Conservation (phyloP, 805 yeast genomes). For the Candida chilensis region DNA sequence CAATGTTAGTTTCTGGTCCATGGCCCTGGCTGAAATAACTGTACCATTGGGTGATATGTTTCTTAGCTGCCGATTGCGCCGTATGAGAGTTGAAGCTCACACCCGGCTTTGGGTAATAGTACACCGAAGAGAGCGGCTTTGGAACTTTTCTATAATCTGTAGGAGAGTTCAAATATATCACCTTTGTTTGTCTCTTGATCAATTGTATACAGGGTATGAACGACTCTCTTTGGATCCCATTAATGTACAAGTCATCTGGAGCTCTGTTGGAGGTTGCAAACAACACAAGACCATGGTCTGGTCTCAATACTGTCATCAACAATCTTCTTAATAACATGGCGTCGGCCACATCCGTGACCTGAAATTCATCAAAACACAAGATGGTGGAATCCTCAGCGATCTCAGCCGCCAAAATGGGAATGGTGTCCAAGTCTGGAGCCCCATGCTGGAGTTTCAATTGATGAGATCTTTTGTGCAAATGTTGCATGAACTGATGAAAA, state of each 20-base stretch:
- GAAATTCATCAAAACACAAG: slow-evolving; percentile 93
- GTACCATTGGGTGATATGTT: slow-evolving; percentile 75
- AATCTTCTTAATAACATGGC: slow-evolving; percentile 90
- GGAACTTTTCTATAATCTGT: slow-evolving; percentile 90
- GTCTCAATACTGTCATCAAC: slow-evolving; percentile 53
- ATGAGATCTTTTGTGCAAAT: slow-evolving; percentile 80
- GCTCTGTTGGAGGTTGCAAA: slow-evolving; percentile 95
- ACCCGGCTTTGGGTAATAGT: slow-evolving; percentile 64
- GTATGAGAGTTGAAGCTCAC: slow-evolving; percentile 41
- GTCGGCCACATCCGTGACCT: slow-evolving; percentile 97
- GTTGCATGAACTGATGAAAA: slow-evolving; percentile 96
- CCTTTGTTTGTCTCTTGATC: slow-evolving; percentile 65
- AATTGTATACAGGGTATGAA: slow-evolving; percentile 88
- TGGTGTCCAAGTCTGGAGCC: slow-evolving; percentile 62
- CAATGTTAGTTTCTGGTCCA: slow-evolving; percentile 9
- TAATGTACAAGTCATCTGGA: slow-evolving; percentile 87
- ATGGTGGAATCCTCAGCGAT: slow-evolving; percentile 70
- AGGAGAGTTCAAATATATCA: slow-evolving; percentile 77
- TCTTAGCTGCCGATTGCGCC: slow-evolving; percentile 39
- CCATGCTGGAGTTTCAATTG: slow-evolving; percentile 52
- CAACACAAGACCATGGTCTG: slow-evolving; percentile 73
- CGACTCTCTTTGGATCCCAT: slow-evolving; percentile 88
- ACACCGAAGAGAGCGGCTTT: slow-evolving; percentile 73
- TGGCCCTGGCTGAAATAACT: slow-evolving; percentile 63
- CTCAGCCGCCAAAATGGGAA: slow-evolving; percentile 78